Percentiles rank a stretch among this genome's conserved stretches.
These are phyloP conservation scores for Talaromyces nanjingensis DNA, from an alignment of 495 filamentous ascomycete genomes.

Conservation along the genomic window DNA sequence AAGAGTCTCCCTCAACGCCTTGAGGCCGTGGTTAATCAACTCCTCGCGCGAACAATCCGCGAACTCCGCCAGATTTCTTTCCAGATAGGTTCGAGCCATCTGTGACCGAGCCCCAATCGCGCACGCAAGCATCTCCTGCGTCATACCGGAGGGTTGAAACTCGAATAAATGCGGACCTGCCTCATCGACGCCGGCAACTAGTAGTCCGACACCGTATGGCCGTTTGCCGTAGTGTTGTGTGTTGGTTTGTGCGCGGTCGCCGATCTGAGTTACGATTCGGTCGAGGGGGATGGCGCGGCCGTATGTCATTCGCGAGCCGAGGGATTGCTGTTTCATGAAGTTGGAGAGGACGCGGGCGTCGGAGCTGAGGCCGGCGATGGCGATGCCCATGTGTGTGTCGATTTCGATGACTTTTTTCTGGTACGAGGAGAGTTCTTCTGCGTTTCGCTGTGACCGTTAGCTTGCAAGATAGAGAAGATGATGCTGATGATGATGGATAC, in stretches of 20 bases:
- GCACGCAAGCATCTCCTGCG: conserved; percentile 91
- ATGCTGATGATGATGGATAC: conserved; percentile 37
- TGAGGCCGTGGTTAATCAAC: conserved; percentile 81
- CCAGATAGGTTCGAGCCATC: conserved; percentile 94
- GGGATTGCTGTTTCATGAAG: conserved; percentile 99
- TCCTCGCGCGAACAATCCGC: conserved; percentile 66
- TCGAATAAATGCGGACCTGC: conserved; percentile 93
- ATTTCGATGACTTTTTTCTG: conserved; percentile 98
- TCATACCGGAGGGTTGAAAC: conserved; percentile 94
- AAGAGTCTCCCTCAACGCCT: conserved; percentile 89
- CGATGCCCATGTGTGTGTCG: conserved; percentile 91
- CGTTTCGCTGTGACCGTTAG: conserved; percentile 64
- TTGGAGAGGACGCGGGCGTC: conserved; percentile 99
- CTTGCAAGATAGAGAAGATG: too few species aligned
- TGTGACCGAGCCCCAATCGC: conserved; percentile 93
- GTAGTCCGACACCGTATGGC: conserved; percentile 90
- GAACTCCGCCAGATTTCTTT: conserved; percentile 83
- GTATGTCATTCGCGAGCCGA: conserved; percentile 91
- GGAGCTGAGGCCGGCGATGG: conserved; percentile 93
- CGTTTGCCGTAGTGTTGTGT: conserved; percentile 96
- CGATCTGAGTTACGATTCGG: conserved; percentile 82
- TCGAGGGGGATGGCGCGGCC: conserved; percentile 84
- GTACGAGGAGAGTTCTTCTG: conserved; percentile 98
- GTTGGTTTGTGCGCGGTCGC: conserved; percentile 93
- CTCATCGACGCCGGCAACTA: conserved; percentile 91